phyloP scores from a whole-genome alignment of 768 basidiomycete genomes.

The Leccinum arenicola region DNA sequence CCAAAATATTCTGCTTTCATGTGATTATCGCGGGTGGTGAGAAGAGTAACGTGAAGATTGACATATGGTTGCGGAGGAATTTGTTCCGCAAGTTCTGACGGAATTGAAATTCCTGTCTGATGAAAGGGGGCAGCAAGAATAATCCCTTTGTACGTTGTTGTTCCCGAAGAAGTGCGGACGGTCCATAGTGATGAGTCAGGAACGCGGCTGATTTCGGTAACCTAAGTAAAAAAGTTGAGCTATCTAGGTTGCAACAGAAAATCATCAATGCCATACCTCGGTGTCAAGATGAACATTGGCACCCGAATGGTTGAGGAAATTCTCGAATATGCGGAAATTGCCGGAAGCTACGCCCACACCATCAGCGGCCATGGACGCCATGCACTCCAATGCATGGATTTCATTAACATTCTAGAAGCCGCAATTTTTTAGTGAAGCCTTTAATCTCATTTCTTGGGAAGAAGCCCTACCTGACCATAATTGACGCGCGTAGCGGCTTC shows the following conservation, averaged over 20 bases:
- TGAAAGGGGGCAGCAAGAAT: constrained; percentile 89
- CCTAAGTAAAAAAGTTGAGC: constrained; percentile 34
- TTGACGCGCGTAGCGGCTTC: constrained; percentile 83
- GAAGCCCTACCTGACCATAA: constrained; percentile 62
- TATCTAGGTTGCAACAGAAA: not conserved
- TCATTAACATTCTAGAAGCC: constrained; percentile 52
- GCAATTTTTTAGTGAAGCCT: not conserved
- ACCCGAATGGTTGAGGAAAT: constrained; percentile 67
- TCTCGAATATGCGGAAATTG: constrained; percentile 81
- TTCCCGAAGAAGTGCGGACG: constrained; percentile 47
- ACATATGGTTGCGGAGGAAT: constrained; percentile 77
- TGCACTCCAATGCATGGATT: constrained; percentile 78
- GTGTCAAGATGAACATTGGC: constrained; percentile 74
- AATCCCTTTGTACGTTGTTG: constrained; percentile 61
- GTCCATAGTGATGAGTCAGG: constrained; percentile 50
- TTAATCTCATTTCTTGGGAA: not conserved
- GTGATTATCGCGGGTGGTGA: constrained; percentile 69
- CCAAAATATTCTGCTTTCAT: constrained; percentile 71
- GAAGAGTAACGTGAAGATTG: constrained; percentile 82
- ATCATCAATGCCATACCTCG: constrained; percentile 40
- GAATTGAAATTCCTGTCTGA: constrained; percentile 55
- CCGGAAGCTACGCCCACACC: constrained; percentile 73
- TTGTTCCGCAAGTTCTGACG: constrained; percentile 43
- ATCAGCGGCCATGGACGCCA: constrained; percentile 65
- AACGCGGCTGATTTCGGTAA: constrained; percentile 47